A percentile compares a stretch with the other conserved stretches of the same genome.
phyloP scores from a whole-genome alignment of 2,329 filamentous ascomycete genomes.

The Chaetothyriales sp. region DNA sequence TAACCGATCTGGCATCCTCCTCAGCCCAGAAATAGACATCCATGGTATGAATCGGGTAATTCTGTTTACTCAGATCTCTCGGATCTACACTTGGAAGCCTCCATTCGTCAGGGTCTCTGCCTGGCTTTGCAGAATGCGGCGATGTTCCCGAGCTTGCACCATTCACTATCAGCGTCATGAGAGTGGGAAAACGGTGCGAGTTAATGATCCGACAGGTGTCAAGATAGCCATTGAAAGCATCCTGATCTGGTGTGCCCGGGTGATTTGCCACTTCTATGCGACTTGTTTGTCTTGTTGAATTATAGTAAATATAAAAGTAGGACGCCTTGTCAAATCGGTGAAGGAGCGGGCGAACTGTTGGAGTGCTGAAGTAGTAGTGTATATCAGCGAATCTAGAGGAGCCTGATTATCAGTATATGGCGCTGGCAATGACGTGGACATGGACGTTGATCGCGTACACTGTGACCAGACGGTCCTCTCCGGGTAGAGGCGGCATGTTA shows the following conservation, averaged over 20 bases:
- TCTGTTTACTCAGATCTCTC: conserved; percentile 38
- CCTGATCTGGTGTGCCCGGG: conserved; percentile 48
- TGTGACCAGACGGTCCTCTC: conserved; percentile 34
- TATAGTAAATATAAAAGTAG: conserved; percentile 52
- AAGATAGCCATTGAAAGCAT: conserved; percentile 48
- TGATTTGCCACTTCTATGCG: conserved; percentile 52
- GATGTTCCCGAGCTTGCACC: conserved; percentile 14
- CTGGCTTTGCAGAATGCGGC: conserved; percentile 16
- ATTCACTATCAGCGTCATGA: conserved; percentile 45
- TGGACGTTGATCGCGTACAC: conserved; percentile 25
- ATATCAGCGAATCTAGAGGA: conserved; percentile 46
- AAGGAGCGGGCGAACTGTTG: conserved; percentile 41
- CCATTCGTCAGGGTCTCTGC: conserved; percentile 37
- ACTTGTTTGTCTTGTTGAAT: conserved; percentile 37
- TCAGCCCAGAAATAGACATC: conserved; percentile 53
- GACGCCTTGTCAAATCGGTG: conserved; percentile 53
- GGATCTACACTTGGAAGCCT: conserved; percentile 41
- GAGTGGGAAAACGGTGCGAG: conserved; percentile 45
- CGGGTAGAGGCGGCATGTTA: conserved; percentile 32
- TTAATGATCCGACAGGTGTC: conserved; percentile 41
- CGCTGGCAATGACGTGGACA: not conserved
- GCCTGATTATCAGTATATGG: not conserved
- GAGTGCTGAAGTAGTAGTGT: conserved; percentile 49
- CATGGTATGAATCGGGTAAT: conserved; percentile 45
- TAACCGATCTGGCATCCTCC: conserved; percentile 43